Evolutionary conservation across 1,284 basidiomycete genomes (phyloP).

Genomic region (Sporisorium iseilematis-ciliati): DNA sequence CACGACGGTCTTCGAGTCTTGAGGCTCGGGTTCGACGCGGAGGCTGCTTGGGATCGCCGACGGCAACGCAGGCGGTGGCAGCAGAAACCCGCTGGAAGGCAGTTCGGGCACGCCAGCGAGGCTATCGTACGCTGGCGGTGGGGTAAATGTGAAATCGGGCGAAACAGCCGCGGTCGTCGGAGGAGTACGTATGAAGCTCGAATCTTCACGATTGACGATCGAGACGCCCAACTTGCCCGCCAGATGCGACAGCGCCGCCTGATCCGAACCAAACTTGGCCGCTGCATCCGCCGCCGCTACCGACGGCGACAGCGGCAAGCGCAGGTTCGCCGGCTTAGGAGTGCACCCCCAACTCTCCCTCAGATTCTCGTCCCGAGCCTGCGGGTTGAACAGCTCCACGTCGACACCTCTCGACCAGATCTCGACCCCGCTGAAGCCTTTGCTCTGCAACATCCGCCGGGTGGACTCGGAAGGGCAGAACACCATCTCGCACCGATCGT

Average conservation of each 20-base stretch:
- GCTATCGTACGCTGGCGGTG: slow-evolving; percentile 65
- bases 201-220: slow-evolving; percentile 43
- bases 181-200: slow-evolving; percentile 70
- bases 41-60: slow-evolving; percentile 20
- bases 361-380: slow-evolving; percentile 71
- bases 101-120: slow-evolving; percentile 60
- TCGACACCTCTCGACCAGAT: slow-evolving; percentile 73
- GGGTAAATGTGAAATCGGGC: slow-evolving; percentile 62
- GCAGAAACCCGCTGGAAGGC: slow-evolving; percentile 46
- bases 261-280: slow-evolving; percentile 31
- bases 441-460: slow-evolving; percentile 71
- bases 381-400: slow-evolving; percentile 63
- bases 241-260: slow-evolving; percentile 43
- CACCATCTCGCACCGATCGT: slow-evolving; percentile 71
- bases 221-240: slow-evolving; percentile 53
- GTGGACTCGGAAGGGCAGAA: slow-evolving; percentile 75
- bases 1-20: slow-evolving; percentile 66
- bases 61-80: slow-evolving; percentile 56
- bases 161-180: slow-evolving; percentile 60
- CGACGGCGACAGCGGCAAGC: slow-evolving; percentile 64
- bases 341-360: slow-evolving; percentile 72
- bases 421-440: slow-evolving; percentile 72
- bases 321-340: slow-evolving; percentile 56
- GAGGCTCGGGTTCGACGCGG: slow-evolving; percentile 27
- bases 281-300: slow-evolving; percentile 45